A percentile compares a stretch with the other conserved stretches of the same genome.
Evolutionary conservation across 176 grass and related monocot genomes (phyloP).

Genomic region (Rhynchospora tenuis): DNA sequence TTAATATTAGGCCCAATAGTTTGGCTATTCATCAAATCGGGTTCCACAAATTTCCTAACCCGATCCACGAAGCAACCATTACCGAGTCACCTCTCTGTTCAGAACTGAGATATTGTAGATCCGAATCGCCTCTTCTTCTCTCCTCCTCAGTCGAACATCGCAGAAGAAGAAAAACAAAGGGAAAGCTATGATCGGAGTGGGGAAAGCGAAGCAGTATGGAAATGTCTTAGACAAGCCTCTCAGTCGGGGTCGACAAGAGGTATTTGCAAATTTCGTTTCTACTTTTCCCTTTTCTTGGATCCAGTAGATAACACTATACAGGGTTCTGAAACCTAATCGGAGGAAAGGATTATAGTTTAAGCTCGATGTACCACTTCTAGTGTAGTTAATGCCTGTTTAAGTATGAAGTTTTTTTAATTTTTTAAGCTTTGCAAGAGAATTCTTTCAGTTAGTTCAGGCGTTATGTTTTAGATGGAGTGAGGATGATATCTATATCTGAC

Average conservation of each 20-base stretch:
- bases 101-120: neutral
- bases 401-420: neutral
- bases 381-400: neutral
- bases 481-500: neutral
- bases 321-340: neutral
- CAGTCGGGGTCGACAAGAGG: conserved; percentile 81
- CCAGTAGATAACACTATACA: conserved; percentile 13
- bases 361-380: neutral
- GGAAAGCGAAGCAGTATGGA: conserved; percentile 90
- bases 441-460: neutral
- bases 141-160: neutral
- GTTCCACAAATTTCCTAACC: neutral
- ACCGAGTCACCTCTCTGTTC: neutral
- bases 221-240: conserved; percentile 93
- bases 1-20: neutral
- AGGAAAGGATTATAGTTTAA: neutral
- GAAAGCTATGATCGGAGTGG: conserved; percentile 72
- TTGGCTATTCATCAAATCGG: neutral
- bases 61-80: neutral
- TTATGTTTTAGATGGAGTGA: conserved; percentile 7
- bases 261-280: neutral
- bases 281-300: neutral
- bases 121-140: neutral
- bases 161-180: neutral
- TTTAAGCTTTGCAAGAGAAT: neutral